These are phyloP conservation scores for Zygosaccharomyces gambellarensis DNA, from an alignment of 805 yeast genomes.

Conservation along the genomic window DNA sequence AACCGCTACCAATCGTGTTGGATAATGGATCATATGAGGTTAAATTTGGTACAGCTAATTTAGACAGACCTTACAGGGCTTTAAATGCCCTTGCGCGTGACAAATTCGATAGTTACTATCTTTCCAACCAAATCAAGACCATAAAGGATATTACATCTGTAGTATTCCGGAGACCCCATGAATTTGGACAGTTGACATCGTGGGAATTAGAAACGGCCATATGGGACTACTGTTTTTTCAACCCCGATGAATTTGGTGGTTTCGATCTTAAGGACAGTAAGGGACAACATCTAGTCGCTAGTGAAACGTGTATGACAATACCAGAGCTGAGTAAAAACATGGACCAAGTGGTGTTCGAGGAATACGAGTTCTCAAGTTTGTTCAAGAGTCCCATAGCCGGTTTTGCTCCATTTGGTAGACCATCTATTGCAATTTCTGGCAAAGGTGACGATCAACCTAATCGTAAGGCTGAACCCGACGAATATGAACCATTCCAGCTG, in stretches of 20 bases:
- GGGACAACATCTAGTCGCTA: slow-evolving; percentile 59
- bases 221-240: slow-evolving; percentile 76
- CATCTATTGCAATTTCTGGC: slow-evolving; percentile 18
- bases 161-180: slow-evolving; percentile 73
- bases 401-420: slow-evolving; percentile 57
- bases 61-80: slow-evolving; percentile 44
- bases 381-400: slow-evolving; percentile 62
- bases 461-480: neutral
- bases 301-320: slow-evolving; percentile 77
- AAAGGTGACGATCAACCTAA: slow-evolving; percentile 15
- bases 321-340: slow-evolving; percentile 78
- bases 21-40: slow-evolving; percentile 89
- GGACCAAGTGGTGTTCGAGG: slow-evolving; percentile 92
- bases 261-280: slow-evolving; percentile 41
- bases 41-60: slow-evolving; percentile 52
- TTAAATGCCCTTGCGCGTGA: slow-evolving; percentile 72
- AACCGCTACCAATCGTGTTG: slow-evolving; percentile 45
- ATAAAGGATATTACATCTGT: slow-evolving; percentile 74
- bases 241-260: slow-evolving; percentile 41
- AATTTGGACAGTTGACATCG: slow-evolving; percentile 79
- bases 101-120: slow-evolving; percentile 63
- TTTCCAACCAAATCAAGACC: slow-evolving; percentile 63
- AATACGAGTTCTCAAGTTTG: slow-evolving; percentile 71
- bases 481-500: slow-evolving; percentile 57
- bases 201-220: slow-evolving; percentile 88